Evolutionary conservation across 257 asterid species (phyloP).

Genomic region (Lycium ferocissimum): DNA sequence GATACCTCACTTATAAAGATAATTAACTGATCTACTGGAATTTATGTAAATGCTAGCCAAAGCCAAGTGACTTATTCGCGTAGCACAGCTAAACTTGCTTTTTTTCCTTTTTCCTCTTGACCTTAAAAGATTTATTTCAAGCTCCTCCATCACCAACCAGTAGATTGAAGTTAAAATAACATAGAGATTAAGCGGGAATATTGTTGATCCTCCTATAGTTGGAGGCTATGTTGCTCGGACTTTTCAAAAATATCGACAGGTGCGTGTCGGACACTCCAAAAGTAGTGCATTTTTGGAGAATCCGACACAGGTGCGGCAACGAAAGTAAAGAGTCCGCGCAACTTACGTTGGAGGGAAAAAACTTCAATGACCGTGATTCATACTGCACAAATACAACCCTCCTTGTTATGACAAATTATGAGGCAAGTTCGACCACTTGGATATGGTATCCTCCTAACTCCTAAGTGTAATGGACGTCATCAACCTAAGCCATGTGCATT

Average conservation of each 20-base stretch:
- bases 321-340: too few relatives aligned
- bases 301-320: too few relatives aligned
- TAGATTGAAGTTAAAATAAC: not conserved
- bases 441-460: not conserved
- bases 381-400: not conserved
- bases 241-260: too few relatives aligned
- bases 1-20: too few relatives aligned
- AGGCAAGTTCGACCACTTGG: not conserved
- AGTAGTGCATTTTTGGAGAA: too few relatives aligned
- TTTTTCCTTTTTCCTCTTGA: not conserved
- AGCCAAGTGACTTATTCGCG: too few relatives aligned
- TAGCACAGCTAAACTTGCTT: too few relatives aligned
- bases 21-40: too few relatives aligned
- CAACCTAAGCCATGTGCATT: not conserved
- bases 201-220: not conserved
- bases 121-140: not conserved
- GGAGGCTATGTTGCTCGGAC: too few relatives aligned
- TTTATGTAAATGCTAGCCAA: too few relatives aligned
- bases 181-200: not conserved
- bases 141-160: not conserved
- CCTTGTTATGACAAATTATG: not conserved
- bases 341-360: not conserved
- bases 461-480: not conserved
- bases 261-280: too few relatives aligned
- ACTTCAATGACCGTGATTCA: not conserved